Evolutionary conservation across 306 rosid genomes (phyloP).

Genomic region (Pyrus betulifolia): DNA sequence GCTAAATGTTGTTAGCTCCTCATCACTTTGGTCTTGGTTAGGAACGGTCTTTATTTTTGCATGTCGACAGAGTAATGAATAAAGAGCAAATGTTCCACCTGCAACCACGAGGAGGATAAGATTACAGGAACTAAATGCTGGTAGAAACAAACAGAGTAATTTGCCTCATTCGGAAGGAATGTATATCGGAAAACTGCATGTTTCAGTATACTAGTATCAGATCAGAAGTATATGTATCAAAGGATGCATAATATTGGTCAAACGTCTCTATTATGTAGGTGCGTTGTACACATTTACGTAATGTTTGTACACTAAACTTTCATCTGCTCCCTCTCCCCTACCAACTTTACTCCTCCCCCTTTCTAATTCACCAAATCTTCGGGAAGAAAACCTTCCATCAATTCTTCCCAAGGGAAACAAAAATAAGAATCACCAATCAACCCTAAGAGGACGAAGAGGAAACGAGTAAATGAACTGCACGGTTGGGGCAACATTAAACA

Average conservation of each 20-base stretch:
- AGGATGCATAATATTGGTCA: background rate
- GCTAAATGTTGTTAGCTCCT: slow-evolving; percentile 86
- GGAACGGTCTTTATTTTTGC: slow-evolving; percentile 85
- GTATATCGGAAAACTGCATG: background rate
- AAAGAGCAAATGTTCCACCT: slow-evolving; percentile 97
- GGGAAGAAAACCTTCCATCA: background rate
- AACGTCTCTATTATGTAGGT: background rate
- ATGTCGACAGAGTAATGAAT: slow-evolving; percentile 93
- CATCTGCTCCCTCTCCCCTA: background rate
- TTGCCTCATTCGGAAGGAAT: background rate
- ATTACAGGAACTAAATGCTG: slow-evolving; percentile 3
- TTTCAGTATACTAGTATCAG: background rate
- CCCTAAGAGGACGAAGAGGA: background rate
- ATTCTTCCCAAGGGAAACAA: background rate
- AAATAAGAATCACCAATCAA: background rate
- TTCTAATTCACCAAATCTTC: background rate
- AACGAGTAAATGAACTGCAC: background rate
- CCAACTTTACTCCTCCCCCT: background rate
- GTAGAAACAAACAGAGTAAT: slow-evolving; percentile 6
- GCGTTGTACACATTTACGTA: background rate
- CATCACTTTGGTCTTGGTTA: slow-evolving; percentile 86
- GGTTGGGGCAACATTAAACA: background rate
- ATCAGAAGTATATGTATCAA: background rate
- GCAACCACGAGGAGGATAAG: background rate
- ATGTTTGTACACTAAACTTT: background rate